Conservation (phyloP, 73 alveolate genomes). For the Effrenium voratum region DNA sequence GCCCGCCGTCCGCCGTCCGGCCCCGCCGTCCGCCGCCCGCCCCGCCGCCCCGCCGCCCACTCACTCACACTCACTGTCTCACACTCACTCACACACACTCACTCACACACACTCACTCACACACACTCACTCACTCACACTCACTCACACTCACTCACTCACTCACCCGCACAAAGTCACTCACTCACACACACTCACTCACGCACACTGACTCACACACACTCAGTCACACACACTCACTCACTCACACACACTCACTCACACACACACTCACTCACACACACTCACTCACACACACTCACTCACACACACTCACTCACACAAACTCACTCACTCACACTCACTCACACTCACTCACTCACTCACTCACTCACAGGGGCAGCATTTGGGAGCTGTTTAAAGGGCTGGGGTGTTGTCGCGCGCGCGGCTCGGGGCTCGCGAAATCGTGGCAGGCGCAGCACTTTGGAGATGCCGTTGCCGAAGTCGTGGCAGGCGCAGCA, state of each 20-base stretch:
- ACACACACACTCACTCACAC: slow-evolving; percentile 21
- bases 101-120: not conserved
- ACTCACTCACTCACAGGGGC: slow-evolving; percentile 1
- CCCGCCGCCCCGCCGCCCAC: too few species aligned
- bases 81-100: slow-evolving; percentile 5
- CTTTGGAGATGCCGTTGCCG: too few species aligned
- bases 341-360: slow-evolving; percentile 1
- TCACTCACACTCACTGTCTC: not conserved
- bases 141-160: not conserved
- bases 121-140: not conserved
- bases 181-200: not conserved
- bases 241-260: not conserved
- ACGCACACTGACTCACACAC: not conserved
- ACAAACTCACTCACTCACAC: not conserved
- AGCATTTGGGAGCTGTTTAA: too few species aligned
- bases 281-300: not conserved
- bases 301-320: slow-evolving; percentile 6
- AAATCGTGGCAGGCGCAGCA: too few species aligned
- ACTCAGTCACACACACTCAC: slow-evolving; percentile 10
- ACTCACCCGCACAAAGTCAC: not conserved
- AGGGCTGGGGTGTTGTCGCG: too few species aligned
- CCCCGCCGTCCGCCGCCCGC: too few species aligned
- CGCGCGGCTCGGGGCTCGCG: too few species aligned
- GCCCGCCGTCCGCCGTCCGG: too few species aligned
- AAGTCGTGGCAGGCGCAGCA: too few species aligned